Evolutionary conservation across 305 asterid species (phyloP).

Genomic region (Ajuga reptans): DNA sequence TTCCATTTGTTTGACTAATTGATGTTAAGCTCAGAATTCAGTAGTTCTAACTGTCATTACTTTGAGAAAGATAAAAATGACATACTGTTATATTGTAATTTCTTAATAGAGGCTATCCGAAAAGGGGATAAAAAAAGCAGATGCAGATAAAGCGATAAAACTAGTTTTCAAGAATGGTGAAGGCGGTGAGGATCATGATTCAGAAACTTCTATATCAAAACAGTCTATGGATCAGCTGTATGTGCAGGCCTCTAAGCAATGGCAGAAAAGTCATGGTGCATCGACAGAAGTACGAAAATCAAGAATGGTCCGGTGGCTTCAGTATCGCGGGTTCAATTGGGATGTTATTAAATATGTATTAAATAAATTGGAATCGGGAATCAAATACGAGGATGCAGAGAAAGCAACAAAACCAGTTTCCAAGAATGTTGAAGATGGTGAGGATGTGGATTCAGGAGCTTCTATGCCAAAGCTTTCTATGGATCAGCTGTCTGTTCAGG

Average conservation of each 20-base stretch:
- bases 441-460: constrained; percentile 37
- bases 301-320: constrained; percentile 81
- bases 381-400: constrained; percentile 27
- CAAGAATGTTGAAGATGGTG: constrained; percentile 30
- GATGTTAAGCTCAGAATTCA: neutral
- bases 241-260: constrained; percentile 67
- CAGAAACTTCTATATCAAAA: constrained; percentile 55
- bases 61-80: neutral
- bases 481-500: constrained; percentile 56
- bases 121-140: constrained; percentile 59
- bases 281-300: constrained; percentile 59
- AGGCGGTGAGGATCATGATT: constrained; percentile 34
- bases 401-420: constrained; percentile 60
- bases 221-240: constrained; percentile 54
- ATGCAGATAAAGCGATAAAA: constrained; percentile 58
- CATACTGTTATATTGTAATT: constrained; percentile 7
- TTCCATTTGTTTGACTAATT: neutral
- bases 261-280: constrained; percentile 52
- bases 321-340: constrained; percentile 84
- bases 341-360: constrained; percentile 36
- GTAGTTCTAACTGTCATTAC: neutral
- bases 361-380: constrained; percentile 49
- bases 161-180: constrained; percentile 41
- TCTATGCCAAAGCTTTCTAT: constrained; percentile 60
- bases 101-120: constrained; percentile 43